phyloP scores from a whole-genome alignment of 2,329 filamentous ascomycete genomes.

The Botrytis sinoallii region DNA sequence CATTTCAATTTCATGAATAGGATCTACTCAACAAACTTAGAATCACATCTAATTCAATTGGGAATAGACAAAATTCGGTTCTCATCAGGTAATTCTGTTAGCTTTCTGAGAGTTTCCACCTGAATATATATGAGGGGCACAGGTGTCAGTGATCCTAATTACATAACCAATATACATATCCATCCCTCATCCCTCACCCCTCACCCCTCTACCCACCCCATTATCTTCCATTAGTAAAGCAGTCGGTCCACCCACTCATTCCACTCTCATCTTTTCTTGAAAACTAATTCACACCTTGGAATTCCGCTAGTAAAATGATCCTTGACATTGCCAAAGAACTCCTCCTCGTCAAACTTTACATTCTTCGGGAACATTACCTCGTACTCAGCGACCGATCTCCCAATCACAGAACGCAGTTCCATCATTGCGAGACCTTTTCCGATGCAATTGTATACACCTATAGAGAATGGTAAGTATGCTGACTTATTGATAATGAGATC shows the following conservation, averaged over 20 bases:
- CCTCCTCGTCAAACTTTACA: neutral
- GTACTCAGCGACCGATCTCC: neutral
- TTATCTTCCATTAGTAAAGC: neutral
- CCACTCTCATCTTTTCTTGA: neutral
- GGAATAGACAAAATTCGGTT: neutral
- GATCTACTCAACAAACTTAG: neutral
- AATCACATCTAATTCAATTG: neutral
- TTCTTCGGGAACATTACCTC: neutral
- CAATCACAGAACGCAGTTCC: slow-evolving; percentile 35
- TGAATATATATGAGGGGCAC: neutral
- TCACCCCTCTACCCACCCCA: neutral
- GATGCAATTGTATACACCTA: slow-evolving; percentile 29
- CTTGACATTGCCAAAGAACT: neutral
- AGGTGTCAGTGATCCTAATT: neutral
- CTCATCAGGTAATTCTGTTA: neutral
- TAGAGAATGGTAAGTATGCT: slow-evolving; percentile 35
- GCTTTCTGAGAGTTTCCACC: neutral
- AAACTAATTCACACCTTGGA: neutral
- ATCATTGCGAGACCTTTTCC: slow-evolving; percentile 38
- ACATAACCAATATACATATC: neutral
- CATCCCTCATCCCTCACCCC: neutral
- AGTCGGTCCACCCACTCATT: neutral
- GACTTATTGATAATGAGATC: slow-evolving; percentile 29
- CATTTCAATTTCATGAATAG: neutral
- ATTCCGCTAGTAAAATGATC: neutral